Conservation (phyloP, 768 basidiomycete species). For the Leccinum pellstonianum region DNA sequence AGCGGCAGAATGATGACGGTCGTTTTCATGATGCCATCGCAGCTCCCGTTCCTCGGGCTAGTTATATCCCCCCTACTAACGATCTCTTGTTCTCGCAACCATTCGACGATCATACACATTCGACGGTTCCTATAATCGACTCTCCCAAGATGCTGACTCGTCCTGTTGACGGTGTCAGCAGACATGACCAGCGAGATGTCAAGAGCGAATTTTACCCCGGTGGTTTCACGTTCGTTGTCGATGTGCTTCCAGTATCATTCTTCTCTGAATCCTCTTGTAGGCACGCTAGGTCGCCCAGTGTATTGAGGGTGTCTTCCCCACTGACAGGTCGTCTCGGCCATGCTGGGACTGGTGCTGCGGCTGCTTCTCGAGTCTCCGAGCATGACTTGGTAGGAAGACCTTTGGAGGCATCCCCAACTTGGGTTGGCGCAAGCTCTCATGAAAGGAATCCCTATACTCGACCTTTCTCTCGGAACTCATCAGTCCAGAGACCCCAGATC, state of each 20-base stretch:
- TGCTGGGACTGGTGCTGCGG: not conserved
- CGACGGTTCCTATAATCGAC: not conserved
- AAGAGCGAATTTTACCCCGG: slow-evolving; percentile 2
- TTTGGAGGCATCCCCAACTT: not conserved
- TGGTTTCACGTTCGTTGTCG: slow-evolving; percentile 12
- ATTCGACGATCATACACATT: not conserved
- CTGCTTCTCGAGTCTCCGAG: not conserved
- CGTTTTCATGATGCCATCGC: not conserved
- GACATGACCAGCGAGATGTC: not conserved
- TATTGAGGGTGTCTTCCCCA: slow-evolving; percentile 13
- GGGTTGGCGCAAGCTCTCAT: slow-evolving; percentile 7
- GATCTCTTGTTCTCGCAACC: slow-evolving; percentile 16
- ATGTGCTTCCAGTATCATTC: not conserved
- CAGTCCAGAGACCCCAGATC: not conserved
- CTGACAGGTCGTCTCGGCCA: slow-evolving; percentile 4
- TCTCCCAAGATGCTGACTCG: not conserved
- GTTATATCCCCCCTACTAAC: slow-evolving; percentile 19
- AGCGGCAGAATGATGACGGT: not conserved
- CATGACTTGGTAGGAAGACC: not conserved
- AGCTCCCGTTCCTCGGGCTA: slow-evolving; percentile 1
- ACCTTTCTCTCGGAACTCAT: not conserved
- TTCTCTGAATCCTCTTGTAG: slow-evolving; percentile 14
- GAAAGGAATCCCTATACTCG: slow-evolving; percentile 13
- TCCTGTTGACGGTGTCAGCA: not conserved
- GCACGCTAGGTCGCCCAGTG: not conserved